Evolutionary conservation across 345 rosid genomes (phyloP), one percentile per base, ranked within the genome.

Genomic region (Salix exigua): DNA sequence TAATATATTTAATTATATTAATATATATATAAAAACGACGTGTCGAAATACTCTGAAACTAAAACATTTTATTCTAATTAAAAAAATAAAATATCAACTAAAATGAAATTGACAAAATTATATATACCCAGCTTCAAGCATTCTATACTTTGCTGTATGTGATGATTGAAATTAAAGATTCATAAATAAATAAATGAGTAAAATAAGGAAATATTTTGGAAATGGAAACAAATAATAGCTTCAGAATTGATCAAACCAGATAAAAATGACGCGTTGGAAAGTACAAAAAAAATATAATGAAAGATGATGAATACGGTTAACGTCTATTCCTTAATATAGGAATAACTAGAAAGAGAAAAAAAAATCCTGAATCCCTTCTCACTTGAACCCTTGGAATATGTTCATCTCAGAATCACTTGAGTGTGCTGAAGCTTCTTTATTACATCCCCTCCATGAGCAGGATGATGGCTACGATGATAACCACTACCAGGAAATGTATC

Each of bases 361-460:
- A 9, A 66, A 66, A n/a, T 46, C 50, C 50, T 3, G 50, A 46
- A 46, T 46, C 50, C 18, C 18, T 13, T 46, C 77, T 55, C 58
- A 67, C 33, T 58, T 67, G 72, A 18, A 50, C 62, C 62, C 28
- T 35, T 21, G 51, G 50, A 66, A n/a, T 12, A 40, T 37, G 31
- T 11, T 68, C 66, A 14, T 31, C 25, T 28, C 40, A 73, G 48
- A 18, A 55, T 67, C 28, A 63, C 64, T 67, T 75, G 68, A 58
- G 67, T 77, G 82, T 63, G 70, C 75, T 55, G 66, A 78, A 66
- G 82, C 51, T 50, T 73, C 66, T 73, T 86, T 86, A 81, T 86
- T 86, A 40, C 11, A 40, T 40, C 35, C 17, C 64, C 73, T 33
- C 62, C 37, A 31, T 72, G 38, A 74, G 51, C 64, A 77, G 74